Evolutionary conservation across 805 yeast species (phyloP).

Genomic region (Brettanomyces custersianus): DNA sequence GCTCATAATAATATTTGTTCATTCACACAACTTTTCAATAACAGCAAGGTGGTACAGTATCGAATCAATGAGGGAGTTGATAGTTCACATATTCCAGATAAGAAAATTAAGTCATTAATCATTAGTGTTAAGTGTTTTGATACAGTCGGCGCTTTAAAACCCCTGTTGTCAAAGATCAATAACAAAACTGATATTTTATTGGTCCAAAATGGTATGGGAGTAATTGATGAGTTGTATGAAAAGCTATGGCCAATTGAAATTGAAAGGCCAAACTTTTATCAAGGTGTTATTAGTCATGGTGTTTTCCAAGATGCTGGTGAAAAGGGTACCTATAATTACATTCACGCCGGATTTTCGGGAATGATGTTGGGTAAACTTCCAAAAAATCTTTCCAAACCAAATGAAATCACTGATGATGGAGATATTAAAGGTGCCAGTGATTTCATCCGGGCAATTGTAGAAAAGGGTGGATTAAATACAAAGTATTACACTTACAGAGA

Average conservation of each 20-base stretch:
- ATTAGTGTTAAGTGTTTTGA: constrained; percentile 77
- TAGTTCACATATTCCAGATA: constrained; percentile 13
- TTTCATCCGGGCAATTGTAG: constrained; percentile 13
- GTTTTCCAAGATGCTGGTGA: constrained; percentile 37
- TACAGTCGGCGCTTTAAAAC: constrained; percentile 53
- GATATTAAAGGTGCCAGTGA: constrained; percentile 13
- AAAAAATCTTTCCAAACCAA: constrained; percentile 12
- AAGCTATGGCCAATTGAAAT: constrained; percentile 42
- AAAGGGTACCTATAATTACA: constrained; percentile 31
- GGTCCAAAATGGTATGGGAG: constrained; percentile 85
- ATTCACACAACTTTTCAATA: constrained; percentile 19
- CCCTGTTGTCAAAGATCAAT: constrained; percentile 40
- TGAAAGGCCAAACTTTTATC: constrained; percentile 49
- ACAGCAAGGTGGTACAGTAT: constrained; percentile 7
- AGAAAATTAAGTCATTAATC: constrained; percentile 32
- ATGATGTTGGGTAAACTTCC: constrained; percentile 54
- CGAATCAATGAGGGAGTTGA: constrained; percentile 11
- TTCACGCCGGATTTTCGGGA: constrained; percentile 68
- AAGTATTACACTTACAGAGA: constrained; percentile 30
- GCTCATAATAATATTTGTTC: constrained; percentile 11
- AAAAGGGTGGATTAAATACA: constrained; percentile 22
- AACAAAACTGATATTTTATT: constrained; percentile 49
- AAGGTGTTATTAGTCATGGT: constrained; percentile 82
- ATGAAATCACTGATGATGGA: constrained; percentile 6
- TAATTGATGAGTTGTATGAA: constrained; percentile 39